Evolutionary conservation across 2,329 filamentous ascomycete species (phyloP).

Genomic region (Monilinia fructigena): DNA sequence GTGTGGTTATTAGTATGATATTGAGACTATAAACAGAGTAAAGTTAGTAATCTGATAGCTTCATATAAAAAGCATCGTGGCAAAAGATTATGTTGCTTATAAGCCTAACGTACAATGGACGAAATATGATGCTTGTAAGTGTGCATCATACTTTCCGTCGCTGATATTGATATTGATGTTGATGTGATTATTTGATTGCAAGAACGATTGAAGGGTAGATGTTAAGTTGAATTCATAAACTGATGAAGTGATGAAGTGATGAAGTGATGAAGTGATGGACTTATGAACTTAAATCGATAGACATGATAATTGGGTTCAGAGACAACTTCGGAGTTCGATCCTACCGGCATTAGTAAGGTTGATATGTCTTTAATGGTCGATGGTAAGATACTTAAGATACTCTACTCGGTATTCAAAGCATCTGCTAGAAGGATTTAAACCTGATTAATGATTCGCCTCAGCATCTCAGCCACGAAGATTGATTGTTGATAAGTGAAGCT

Average conservation of each 20-base stretch:
- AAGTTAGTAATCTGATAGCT: slow-evolving; percentile 2
- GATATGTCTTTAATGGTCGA: no score
- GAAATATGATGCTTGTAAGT: slow-evolving; percentile 1
- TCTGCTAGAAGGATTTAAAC: no score
- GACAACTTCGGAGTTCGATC: no score
- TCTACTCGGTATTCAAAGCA: no score
- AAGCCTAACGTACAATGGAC: background rate
- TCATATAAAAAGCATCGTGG: background rate
- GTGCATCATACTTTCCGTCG: slow-evolving; percentile 1
- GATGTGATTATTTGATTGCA: background rate
- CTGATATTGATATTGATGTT: background rate
- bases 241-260: background rate
- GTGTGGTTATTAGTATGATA: background rate
- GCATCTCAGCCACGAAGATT: no score
- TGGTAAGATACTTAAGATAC: no score
- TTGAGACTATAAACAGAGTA: background rate
- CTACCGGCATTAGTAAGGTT: no score
- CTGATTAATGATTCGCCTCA: no score
- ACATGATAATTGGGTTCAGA: no score
- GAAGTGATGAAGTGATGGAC: no score
- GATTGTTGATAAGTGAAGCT: no score
- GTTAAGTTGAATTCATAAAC: background rate
- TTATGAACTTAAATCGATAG: no score
- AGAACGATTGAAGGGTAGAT: background rate
- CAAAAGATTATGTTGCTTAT: background rate